Evolutionary conservation across 108 stramenopile species (phyloP).

Genomic region (Nitzschia palea): DNA sequence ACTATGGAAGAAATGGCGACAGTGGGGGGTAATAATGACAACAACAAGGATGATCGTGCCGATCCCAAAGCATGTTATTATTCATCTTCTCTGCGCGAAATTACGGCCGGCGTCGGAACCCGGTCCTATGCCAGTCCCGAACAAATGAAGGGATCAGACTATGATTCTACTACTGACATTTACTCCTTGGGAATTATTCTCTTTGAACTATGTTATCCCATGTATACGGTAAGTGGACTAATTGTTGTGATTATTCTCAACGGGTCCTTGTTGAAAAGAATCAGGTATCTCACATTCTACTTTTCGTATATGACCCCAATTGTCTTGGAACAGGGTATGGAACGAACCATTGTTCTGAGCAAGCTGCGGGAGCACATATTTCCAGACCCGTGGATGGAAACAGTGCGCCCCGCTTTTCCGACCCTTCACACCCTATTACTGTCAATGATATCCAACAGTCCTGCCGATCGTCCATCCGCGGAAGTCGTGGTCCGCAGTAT

Average conservation of each 20-base stretch:
- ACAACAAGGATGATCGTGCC: not conserved
- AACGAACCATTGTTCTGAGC: constrained; percentile 50
- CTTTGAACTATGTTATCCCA: constrained; percentile 93
- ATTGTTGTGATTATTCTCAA: not conserved
- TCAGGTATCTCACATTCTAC: not conserved
- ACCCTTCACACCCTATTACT: constrained; percentile 56
- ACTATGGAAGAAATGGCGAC: constrained; percentile 6
- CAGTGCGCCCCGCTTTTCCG: constrained; percentile 54
- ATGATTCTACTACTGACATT: constrained; percentile 93
- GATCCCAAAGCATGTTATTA: not conserved
- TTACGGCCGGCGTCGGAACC: constrained; percentile 93
- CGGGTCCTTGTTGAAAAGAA: not conserved
- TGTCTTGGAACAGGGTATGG: constrained; percentile 50
- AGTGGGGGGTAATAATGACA: not conserved
- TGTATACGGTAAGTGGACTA: constrained; percentile 66
- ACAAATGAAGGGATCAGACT: constrained; percentile 86
- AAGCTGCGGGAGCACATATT: constrained; percentile 49
- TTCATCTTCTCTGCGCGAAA: constrained; percentile 34
- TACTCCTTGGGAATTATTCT: constrained; percentile 93
- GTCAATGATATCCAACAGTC: constrained; percentile 65
- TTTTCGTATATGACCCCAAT: not conserved
- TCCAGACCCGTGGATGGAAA: constrained; percentile 60
- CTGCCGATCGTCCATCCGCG: constrained; percentile 66
- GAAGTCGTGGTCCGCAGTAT: constrained; percentile 51
- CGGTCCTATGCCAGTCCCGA: constrained; percentile 92